Evolutionary conservation across 208 protist species (phyloP).

Genomic region (Hexamita inflata): DNA sequence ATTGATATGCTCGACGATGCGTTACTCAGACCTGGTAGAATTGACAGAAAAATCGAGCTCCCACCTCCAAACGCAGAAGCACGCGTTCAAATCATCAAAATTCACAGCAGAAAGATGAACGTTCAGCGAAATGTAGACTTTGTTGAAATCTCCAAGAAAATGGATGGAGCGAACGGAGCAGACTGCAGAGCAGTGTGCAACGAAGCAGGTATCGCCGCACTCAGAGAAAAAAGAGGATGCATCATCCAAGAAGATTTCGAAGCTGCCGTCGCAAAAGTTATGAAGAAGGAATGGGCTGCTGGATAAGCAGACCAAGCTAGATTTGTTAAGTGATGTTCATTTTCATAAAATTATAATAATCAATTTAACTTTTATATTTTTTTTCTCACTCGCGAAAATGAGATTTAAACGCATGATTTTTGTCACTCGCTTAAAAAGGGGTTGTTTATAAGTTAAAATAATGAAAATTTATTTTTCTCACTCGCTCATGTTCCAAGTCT

Average conservation of each 20-base stretch:
- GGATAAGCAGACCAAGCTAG: too few relatives aligned
- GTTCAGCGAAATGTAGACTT: conserved; percentile 92
- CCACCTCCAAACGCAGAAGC: conserved; percentile 67
- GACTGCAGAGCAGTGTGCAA: conserved; percentile 88
- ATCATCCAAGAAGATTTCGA: conserved; percentile 99
- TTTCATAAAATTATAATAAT: too few relatives aligned
- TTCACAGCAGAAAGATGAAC: conserved; percentile 99
- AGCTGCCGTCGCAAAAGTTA: conserved; percentile 92
- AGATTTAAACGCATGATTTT: too few relatives aligned
- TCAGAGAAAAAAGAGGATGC: conserved; percentile 95
- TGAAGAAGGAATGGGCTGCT: too few relatives aligned
- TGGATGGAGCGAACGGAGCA: conserved; percentile 85
- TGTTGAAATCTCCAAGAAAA: conserved; percentile 78
- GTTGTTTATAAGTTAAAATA: too few relatives aligned
- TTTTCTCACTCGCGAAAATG: too few relatives aligned
- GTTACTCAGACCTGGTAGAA: conserved; percentile 91
- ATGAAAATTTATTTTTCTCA: too few relatives aligned
- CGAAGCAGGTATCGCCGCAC: conserved; percentile 92
- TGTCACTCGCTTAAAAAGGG: too few relatives aligned
- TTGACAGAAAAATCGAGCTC: conserved; percentile 98
- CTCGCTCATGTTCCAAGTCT: too few relatives aligned
- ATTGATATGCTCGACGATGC: conserved; percentile 98
- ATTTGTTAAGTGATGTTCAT: too few relatives aligned
- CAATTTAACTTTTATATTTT: too few relatives aligned
- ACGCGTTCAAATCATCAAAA: conserved; percentile 91